Evolutionary conservation across 352 stramenopile genomes (phyloP), one percentile per base, ranked within the genome.

Genomic region (Globisporangium cylindrosporum): DNA sequence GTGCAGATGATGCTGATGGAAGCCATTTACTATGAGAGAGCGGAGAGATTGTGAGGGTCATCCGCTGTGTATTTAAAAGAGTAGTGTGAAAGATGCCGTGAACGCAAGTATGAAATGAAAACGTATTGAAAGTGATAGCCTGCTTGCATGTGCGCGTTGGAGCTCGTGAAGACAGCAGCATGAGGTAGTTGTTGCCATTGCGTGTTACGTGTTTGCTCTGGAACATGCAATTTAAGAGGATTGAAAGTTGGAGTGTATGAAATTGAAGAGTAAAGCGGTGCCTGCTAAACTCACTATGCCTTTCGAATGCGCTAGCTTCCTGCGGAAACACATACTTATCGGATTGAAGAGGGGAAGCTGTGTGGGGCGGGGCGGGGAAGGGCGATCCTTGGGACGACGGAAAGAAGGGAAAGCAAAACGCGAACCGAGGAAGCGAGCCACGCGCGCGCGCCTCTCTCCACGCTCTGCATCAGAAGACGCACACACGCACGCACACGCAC

Each of bases 341-440:
- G 54, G 2, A 0, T 59, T 59, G 15, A 1, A 27, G 54, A 59
- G 54, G 54, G 27, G 12, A 25, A 22, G 55, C 18, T 25, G 25
- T 29, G 32, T 49, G 56, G 32, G 32, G 56, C 32, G 18, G 55
- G 18, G 55, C 9, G 14, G 20, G 48, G 8, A 22, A 18, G 49
- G 32, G 56, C 32, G 56, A 62, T 62, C 32, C 32, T 62, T 62
- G 56, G 32, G 32, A 62, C 15, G n/a, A 62, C 15, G 56, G 25
- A 60, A 43, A 60, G 53, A 32, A 60, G 55, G 25, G 53, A 48
- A 60, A 60, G 54, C 27, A 60, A 18, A 59, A 22, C 5, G 15
- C 10, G 55, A 29, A 27, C 49, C n/a, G 46, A 46, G 56, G 56
- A 62, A 48, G 55, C 29, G 55, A 60, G 56, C 56, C 56, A 49